Conservation (phyloP, 768 basidiomycete genomes). For the Pholiota microspora region DNA sequence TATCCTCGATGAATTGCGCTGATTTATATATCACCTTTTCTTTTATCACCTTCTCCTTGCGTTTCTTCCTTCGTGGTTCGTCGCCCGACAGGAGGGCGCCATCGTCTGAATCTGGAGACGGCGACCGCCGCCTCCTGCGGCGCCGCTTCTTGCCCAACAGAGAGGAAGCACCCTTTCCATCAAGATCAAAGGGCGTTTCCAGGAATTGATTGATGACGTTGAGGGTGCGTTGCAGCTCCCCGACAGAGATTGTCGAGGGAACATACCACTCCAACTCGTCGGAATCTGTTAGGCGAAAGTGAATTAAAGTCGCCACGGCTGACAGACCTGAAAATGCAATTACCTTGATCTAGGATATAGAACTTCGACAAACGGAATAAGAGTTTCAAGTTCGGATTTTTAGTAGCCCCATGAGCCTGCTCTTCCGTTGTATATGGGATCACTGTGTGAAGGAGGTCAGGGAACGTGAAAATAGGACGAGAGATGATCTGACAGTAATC, state of each 20-base stretch:
- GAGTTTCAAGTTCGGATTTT: slow-evolving; percentile 78
- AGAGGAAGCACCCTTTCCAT: slow-evolving; percentile 72
- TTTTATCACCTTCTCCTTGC: slow-evolving; percentile 67
- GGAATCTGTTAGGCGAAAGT: slow-evolving; percentile 39
- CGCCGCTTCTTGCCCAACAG: slow-evolving; percentile 66
- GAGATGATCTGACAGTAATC: slow-evolving; percentile 64
- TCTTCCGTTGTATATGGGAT: slow-evolving; percentile 77
- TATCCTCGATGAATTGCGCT: slow-evolving; percentile 90
- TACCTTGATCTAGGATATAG: slow-evolving; percentile 64
- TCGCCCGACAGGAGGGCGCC: slow-evolving; percentile 35
- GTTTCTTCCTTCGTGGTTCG: slow-evolving; percentile 45
- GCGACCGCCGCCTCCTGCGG: slow-evolving; percentile 50
- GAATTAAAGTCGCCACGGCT: neutral
- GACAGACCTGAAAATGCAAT: slow-evolving; percentile 15
- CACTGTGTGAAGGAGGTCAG: slow-evolving; percentile 38
- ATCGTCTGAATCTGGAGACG: slow-evolving; percentile 43
- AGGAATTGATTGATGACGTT: slow-evolving; percentile 85
- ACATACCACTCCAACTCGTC: slow-evolving; percentile 85
- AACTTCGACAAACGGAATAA: slow-evolving; percentile 82
- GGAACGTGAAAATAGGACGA: neutral
- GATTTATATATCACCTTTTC: slow-evolving; percentile 69
- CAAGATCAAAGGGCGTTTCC: slow-evolving; percentile 73
- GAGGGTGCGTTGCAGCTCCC: slow-evolving; percentile 65
- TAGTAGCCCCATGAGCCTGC: slow-evolving; percentile 72
- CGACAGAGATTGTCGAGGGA: slow-evolving; percentile 65